Percentiles rank a stretch among this genome's conserved stretches.
phyloP scores from a whole-genome alignment of 192 early-diverging fungal species.

The Coemansia sp. region DNA sequence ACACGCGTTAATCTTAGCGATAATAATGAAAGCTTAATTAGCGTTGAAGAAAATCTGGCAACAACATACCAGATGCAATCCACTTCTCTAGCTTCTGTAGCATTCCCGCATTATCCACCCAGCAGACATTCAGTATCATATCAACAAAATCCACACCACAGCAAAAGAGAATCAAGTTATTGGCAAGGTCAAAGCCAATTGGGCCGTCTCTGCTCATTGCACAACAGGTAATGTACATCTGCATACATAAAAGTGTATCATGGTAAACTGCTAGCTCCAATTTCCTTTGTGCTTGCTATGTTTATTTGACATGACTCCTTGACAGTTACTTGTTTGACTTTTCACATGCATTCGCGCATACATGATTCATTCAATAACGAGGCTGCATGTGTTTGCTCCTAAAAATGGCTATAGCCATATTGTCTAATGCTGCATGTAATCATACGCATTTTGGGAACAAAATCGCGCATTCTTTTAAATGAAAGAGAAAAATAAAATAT shows the following conservation, averaged over 20 bases:
- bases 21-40: not conserved
- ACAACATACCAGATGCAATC: not conserved
- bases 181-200: not conserved
- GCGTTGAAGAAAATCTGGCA: not conserved
- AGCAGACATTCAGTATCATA: not conserved
- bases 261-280: too few relatives aligned
- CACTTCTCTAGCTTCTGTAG: not conserved
- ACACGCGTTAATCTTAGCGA: constrained; percentile 30
- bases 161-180: not conserved
- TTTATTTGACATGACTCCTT: too few relatives aligned
- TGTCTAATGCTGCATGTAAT: constrained; percentile 3
- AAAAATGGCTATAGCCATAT: not conserved
- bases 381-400: too few relatives aligned
- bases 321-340: too few relatives aligned
- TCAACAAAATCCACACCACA: not conserved
- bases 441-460: not conserved
- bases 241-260: not conserved
- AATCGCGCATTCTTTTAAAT: not conserved
- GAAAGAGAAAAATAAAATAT: not conserved
- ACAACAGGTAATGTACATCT: not conserved
- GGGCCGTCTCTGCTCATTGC: too few relatives aligned
- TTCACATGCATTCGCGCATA: too few relatives aligned
- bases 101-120: not conserved
- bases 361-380: too few relatives aligned
- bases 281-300: too few relatives aligned